These are phyloP conservation scores for Pichia manshurica DNA, from an alignment of 805 yeast species.

Conservation along the genomic window DNA sequence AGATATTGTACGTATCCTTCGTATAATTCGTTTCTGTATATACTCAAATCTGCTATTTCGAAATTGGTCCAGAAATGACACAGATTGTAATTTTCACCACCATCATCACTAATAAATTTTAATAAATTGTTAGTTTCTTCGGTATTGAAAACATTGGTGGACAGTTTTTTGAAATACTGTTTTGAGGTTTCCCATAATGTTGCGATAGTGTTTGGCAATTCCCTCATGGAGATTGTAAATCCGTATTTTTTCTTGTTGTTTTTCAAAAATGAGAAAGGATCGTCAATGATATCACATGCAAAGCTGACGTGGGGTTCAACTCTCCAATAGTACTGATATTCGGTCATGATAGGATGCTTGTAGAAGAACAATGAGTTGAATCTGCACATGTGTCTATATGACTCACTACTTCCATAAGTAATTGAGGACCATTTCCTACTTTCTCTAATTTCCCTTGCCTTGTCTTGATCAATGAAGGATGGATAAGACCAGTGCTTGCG, in stretches of 20 bases:
- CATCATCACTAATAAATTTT: conserved; percentile 60
- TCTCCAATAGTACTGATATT: conserved; percentile 57
- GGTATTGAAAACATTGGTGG: conserved; percentile 5
- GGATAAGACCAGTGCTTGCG: conserved; percentile 51
- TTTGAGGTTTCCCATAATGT: conserved; percentile 46
- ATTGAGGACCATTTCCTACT: conserved; percentile 34
- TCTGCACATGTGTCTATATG: conserved; percentile 70
- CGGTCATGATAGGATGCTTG: conserved; percentile 45
- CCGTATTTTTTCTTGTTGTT: conserved; percentile 46
- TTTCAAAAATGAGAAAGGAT: conserved; percentile 49
- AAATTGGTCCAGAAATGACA: conserved; percentile 85
- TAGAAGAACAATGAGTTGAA: conserved; percentile 47
- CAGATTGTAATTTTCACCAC: conserved; percentile 56
- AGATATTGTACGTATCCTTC: conserved; percentile 54
- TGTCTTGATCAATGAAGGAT: conserved; percentile 35
- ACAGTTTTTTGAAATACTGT: conserved; percentile 32
- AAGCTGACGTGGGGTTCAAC: conserved; percentile 52
- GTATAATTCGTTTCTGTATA: conserved; percentile 55
- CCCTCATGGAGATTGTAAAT: conserved; percentile 48
- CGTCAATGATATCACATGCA: conserved; percentile 48
- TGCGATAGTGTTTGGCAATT: conserved; percentile 44
- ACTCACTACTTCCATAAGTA: conserved; percentile 58
- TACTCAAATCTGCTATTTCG: conserved; percentile 64
- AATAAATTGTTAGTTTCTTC: conserved; percentile 35
- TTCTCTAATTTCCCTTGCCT: conserved; percentile 34